Percentiles rank a stretch among this genome's conserved stretches.
phyloP scores from a whole-genome alignment of 2,329 filamentous ascomycete genomes.

The Alternaria sp. region DNA sequence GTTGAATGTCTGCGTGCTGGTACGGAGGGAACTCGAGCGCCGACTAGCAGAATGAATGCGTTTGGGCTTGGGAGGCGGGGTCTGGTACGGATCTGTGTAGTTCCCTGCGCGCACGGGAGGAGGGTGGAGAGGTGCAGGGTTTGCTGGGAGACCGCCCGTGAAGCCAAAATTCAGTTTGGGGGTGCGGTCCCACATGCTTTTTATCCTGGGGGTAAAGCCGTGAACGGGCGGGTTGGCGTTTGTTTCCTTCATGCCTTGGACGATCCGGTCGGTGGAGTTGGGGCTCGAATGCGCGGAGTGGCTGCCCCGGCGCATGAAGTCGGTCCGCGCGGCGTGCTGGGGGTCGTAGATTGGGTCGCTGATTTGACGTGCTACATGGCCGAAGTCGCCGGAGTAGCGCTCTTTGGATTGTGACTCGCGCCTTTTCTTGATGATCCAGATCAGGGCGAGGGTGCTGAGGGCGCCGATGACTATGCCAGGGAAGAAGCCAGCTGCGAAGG shows the following conservation, averaged over 20 bases:
- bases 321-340: conserved; percentile 40
- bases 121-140: conserved; percentile 14
- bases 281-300: conserved; percentile 33
- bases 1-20: conserved; percentile 12
- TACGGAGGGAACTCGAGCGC: conserved; percentile 21
- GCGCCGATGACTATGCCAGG: conserved; percentile 46
- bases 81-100: conserved; percentile 41
- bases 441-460: conserved; percentile 36
- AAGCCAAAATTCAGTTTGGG: conserved; percentile 42
- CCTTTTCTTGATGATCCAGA: conserved; percentile 46
- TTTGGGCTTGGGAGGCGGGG: conserved; percentile 34
- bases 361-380: conserved; percentile 45
- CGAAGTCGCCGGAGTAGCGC: conserved; percentile 48
- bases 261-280: conserved; percentile 34
- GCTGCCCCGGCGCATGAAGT: conserved; percentile 45
- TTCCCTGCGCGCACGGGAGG: conserved; percentile 37
- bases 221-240: conserved; percentile 12
- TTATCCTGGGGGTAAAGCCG: conserved; percentile 41
- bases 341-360: conserved; percentile 50
- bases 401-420: conserved; percentile 35
- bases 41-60: conserved; percentile 23
- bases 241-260: conserved; percentile 26
- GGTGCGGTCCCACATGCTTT: conserved; percentile 45
- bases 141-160: conserved; percentile 24
- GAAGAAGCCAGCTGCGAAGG: conserved; percentile 48